phyloP scores from a whole-genome alignment of 345 rosid genomes.

The Clausena lansium region DNA sequence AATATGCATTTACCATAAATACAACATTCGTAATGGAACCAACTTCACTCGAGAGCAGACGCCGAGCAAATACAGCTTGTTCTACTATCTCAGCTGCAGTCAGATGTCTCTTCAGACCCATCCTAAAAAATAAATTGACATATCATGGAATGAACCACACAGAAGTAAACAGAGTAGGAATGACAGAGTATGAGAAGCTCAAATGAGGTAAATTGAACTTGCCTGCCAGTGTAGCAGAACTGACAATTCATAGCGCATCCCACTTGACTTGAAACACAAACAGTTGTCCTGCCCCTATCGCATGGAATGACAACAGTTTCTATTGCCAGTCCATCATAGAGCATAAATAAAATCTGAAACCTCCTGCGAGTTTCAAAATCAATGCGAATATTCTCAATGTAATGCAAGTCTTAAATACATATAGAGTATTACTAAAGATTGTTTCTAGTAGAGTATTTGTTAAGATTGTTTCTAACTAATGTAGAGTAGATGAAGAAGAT shows the following conservation, averaged over 20 bases:
- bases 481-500: slow-evolving; percentile 7
- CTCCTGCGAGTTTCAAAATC: slow-evolving; percentile 66
- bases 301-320: slow-evolving; percentile 93
- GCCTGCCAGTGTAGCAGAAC: slow-evolving; percentile 94
- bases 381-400: slow-evolving; percentile 53
- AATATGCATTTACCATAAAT: slow-evolving; percentile 66
- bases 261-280: slow-evolving; percentile 93
- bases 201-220: slow-evolving; percentile 13
- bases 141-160: neutral
- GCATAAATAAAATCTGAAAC: slow-evolving; percentile 83
- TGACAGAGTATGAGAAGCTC: neutral
- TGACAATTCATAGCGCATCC: slow-evolving; percentile 98
- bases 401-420: neutral
- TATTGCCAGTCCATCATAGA: slow-evolving; percentile 75
- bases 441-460: neutral
- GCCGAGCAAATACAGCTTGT: slow-evolving; percentile 76
- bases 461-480: neutral
- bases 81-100: slow-evolving; percentile 87
- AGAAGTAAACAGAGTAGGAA: neutral
- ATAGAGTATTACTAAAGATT: neutral
- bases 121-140: slow-evolving; percentile 38
- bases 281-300: slow-evolving; percentile 78
- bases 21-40: slow-evolving; percentile 85
- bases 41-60: slow-evolving; percentile 57
- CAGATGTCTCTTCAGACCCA: slow-evolving; percentile 88